A percentile compares a stretch with the other conserved stretches of the same genome.
Conservation (phyloP, 1,139 yeast species). For the Yamadazyma diospyri region DNA sequence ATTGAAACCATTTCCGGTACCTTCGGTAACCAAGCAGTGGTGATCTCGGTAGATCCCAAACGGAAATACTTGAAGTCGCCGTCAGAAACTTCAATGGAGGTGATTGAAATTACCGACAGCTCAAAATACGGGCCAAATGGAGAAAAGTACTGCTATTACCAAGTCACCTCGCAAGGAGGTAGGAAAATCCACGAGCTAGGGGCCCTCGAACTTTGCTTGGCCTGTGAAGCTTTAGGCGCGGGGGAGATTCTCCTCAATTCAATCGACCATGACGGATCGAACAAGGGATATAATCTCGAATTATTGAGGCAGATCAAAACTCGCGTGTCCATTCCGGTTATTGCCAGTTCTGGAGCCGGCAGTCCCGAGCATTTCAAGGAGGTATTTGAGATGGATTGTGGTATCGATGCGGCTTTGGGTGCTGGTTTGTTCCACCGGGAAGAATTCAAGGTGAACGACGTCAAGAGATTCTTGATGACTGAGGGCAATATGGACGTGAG, state of each 20-base stretch:
- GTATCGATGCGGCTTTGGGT: conserved; percentile 94
- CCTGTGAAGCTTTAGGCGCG: conserved; percentile 93
- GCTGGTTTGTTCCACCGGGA: conserved; percentile 98
- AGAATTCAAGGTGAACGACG: conserved; percentile 83
- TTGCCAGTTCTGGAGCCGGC: conserved; percentile 98
- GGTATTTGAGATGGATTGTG: conserved; percentile 70
- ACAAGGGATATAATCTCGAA: conserved; percentile 87
- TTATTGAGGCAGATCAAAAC: conserved; percentile 71
- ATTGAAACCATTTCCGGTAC: conserved; percentile 88
- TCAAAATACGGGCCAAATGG: conserved; percentile 74
- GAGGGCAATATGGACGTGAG: conserved; percentile 34
- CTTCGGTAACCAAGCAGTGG: conserved; percentile 96
- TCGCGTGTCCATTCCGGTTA: conserved; percentile 82
- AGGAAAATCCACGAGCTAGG: conserved; percentile 87
- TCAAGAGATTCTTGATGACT: conserved; percentile 56
- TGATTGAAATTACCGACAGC: conserved; percentile 44
- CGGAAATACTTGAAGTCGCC: conserved; percentile 71
- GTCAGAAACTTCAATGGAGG: conserved; percentile 52
- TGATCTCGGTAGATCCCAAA: conserved; percentile 94
- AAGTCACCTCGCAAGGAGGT: conserved; percentile 95
- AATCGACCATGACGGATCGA: conserved; percentile 94
- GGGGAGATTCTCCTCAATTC: conserved; percentile 92
- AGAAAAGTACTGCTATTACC: conserved; percentile 85
- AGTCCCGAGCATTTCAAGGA: conserved; percentile 84
- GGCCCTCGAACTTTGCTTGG: conserved; percentile 81